phyloP scores from a whole-genome alignment of 2,329 filamentous ascomycete species.

The Erysiphe neolycopersici region DNA sequence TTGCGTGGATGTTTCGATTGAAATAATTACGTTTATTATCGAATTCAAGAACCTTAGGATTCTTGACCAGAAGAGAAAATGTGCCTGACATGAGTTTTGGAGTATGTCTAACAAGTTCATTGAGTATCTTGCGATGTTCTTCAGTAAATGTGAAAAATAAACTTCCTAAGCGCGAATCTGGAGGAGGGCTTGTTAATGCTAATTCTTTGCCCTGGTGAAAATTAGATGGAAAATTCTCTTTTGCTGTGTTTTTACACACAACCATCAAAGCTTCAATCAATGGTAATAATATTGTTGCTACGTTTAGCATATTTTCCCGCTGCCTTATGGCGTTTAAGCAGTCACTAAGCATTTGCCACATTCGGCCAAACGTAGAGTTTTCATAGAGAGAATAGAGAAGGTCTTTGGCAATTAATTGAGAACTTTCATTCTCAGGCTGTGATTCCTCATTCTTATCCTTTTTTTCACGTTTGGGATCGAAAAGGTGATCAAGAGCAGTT shows the following conservation, averaged over 20 bases:
- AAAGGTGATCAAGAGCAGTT: conserved; percentile 85
- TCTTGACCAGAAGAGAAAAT: conserved; percentile 87
- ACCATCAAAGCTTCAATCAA: conserved; percentile 96
- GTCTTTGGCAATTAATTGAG: conserved; percentile 37
- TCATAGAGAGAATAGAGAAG: conserved; percentile 73
- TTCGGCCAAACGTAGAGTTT: conserved; percentile 62
- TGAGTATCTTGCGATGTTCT: conserved; percentile 89
- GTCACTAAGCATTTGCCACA: conserved; percentile 80
- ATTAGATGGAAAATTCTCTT: conserved; percentile 8
- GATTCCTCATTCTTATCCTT: conserved; percentile 16
- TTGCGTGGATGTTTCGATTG: conserved; percentile 67
- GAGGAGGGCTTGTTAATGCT: conserved; percentile 46
- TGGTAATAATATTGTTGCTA: conserved; percentile 82
- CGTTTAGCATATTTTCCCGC: conserved; percentile 86
- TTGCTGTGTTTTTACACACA: conserved; percentile 89
- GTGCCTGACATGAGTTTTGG: conserved; percentile 97
- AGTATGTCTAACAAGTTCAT: conserved; percentile 89
- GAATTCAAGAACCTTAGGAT: conserved; percentile 94
- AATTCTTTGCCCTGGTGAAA: conserved; percentile 33
- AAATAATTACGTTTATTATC: conserved; percentile 99
- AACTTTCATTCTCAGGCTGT: conserved; percentile 25
- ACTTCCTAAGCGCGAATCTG: conserved; percentile 59
- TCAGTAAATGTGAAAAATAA: conserved; percentile 96
- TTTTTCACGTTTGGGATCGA: conserved; percentile 49
- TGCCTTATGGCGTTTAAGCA: conserved; percentile 72